Percentiles rank a stretch among this genome's conserved stretches.
Evolutionary conservation across 495 filamentous ascomycete genomes (phyloP).

Genomic region (Lasiosphaeriaceae sp.): DNA sequence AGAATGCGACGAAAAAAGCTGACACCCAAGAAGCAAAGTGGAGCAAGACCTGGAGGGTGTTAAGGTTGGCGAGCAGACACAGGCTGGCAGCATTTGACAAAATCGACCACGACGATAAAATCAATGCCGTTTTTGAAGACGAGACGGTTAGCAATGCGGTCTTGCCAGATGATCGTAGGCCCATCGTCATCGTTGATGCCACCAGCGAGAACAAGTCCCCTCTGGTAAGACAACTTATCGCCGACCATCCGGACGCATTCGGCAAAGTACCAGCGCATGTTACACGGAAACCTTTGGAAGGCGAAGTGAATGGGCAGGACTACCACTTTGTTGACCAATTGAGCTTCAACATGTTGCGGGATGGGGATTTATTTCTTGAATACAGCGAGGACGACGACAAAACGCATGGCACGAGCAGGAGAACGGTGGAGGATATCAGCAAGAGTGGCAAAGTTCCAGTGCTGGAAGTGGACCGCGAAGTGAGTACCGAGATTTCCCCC

Average conservation of each 20-base stretch:
- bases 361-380: slow-evolving; percentile 50
- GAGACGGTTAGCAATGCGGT: slow-evolving; percentile 16
- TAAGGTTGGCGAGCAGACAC: slow-evolving; percentile 70
- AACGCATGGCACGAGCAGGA: slow-evolving; percentile 45
- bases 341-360: slow-evolving; percentile 46
- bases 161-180: slow-evolving; percentile 38
- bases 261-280: slow-evolving; percentile 36
- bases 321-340: slow-evolving; percentile 47
- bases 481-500: slow-evolving; percentile 18
- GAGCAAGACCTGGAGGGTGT: slow-evolving; percentile 83
- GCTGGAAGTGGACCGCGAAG: slow-evolving; percentile 55
- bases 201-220: slow-evolving; percentile 35
- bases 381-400: slow-evolving; percentile 39
- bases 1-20: slow-evolving; percentile 64
- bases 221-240: slow-evolving; percentile 37
- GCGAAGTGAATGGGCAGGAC: slow-evolving; percentile 41
- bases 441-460: slow-evolving; percentile 47
- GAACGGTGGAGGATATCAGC: slow-evolving; percentile 39
- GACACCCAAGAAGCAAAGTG: slow-evolving; percentile 62
- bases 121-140: slow-evolving; percentile 50
- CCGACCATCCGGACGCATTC: slow-evolving; percentile 39
- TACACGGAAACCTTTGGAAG: slow-evolving; percentile 39
- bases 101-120: slow-evolving; percentile 74
- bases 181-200: slow-evolving; percentile 46
- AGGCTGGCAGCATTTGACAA: slow-evolving; percentile 77